Evolutionary conservation across 139 green algal species (phyloP).

Genomic region (Closterium sp.): DNA sequence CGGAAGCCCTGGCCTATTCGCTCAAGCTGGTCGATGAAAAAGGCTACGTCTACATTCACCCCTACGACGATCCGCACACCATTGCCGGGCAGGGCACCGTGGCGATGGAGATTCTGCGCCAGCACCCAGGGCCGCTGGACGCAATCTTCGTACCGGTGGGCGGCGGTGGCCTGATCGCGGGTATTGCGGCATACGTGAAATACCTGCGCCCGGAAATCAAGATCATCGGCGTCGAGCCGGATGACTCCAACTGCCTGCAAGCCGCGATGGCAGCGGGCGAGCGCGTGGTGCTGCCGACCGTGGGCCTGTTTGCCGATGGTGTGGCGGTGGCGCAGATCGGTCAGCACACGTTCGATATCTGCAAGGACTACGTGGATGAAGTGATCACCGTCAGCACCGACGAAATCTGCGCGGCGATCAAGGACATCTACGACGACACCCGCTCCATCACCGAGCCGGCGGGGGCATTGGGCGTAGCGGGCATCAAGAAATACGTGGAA

Average conservation of each 20-base stretch:
- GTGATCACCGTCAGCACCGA: no score
- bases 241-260: conserved; percentile 87
- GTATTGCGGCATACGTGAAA: conserved; percentile 83
- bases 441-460: no score
- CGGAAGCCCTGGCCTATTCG: no score
- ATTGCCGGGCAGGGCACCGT: conserved; percentile 92
- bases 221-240: conserved; percentile 90
- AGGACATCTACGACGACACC: no score
- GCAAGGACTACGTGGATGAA: no score
- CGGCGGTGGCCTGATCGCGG: conserved; percentile 85
- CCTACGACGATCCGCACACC: conserved; percentile 90
- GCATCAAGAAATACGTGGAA: conserved; percentile 79
- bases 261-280: conserved; percentile 65
- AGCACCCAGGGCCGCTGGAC: conserved; percentile 61
- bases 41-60: conserved; percentile 82
- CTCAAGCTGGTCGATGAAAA: no score
- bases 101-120: conserved; percentile 81
- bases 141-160: conserved; percentile 84
- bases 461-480: conserved; percentile 82
- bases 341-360: no score
- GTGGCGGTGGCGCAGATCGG: no score
- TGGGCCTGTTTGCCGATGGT: conserved; percentile 89
- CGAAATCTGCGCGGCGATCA: no score
- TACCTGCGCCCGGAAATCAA: conserved; percentile 55
- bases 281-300: conserved; percentile 62